Evolutionary conservation across 148 eudicot species (phyloP).

Genomic region (Rhododendron ferrugineum): DNA sequence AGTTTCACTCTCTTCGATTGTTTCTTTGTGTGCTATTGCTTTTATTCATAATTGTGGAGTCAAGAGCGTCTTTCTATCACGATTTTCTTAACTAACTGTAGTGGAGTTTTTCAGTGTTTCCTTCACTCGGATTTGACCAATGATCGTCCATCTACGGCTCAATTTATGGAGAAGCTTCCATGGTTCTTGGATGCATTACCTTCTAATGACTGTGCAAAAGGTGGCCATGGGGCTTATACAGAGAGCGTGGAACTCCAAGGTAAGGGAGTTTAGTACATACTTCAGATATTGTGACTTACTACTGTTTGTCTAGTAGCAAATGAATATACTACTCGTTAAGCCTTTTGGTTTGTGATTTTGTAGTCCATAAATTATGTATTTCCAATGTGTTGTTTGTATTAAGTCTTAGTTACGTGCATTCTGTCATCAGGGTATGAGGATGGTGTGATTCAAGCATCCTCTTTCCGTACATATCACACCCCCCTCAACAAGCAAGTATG

Average conservation of each 20-base stretch:
- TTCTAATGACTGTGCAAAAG: slow-evolving; percentile 92
- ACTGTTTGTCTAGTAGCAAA: neutral
- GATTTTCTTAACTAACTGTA: slow-evolving; percentile 16
- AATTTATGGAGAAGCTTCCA: slow-evolving; percentile 90
- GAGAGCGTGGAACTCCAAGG: slow-evolving; percentile 73
- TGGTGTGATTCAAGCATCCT: slow-evolving; percentile 79
- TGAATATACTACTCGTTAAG: neutral
- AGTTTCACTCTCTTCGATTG: slow-evolving; percentile 12
- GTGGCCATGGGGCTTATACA: slow-evolving; percentile 97
- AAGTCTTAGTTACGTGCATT: neutral
- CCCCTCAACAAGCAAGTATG: slow-evolving; percentile 95
- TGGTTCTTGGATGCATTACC: slow-evolving; percentile 94
- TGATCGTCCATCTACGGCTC: slow-evolving; percentile 78
- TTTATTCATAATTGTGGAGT: neutral
- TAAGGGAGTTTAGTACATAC: slow-evolving; percentile 15
- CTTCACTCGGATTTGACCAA: slow-evolving; percentile 73
- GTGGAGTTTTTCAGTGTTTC: slow-evolving; percentile 66
- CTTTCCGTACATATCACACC: slow-evolving; percentile 94
- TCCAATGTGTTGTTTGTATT: neutral
- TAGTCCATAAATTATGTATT: neutral
- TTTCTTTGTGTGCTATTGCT: neutral
- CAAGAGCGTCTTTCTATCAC: neutral
- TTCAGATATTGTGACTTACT: neutral
- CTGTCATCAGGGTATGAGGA: slow-evolving; percentile 60
- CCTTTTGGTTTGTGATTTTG: neutral